Conservation (phyloP, 495 filamentous ascomycete species). For the Ascodesmis nigricans region DNA sequence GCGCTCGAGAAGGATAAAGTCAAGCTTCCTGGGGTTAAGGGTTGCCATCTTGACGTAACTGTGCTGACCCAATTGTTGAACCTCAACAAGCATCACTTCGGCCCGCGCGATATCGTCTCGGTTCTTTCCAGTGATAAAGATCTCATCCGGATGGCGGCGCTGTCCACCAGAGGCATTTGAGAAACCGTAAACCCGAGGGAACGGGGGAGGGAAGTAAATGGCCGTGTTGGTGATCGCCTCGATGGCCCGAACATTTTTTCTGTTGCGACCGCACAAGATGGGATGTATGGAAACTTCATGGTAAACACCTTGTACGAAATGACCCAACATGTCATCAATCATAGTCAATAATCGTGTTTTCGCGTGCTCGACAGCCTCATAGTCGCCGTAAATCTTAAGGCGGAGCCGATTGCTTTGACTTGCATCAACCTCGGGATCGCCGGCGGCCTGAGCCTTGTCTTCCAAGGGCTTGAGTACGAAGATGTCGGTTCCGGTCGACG, state of each 20-base stretch:
- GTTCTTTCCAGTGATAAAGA: constrained; percentile 79
- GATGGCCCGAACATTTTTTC: constrained; percentile 92
- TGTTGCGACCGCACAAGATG: constrained; percentile 67
- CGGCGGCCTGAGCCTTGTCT: constrained; percentile 29
- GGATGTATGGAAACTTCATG: constrained; percentile 76
- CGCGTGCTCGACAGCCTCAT: constrained; percentile 86
- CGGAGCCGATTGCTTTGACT: constrained; percentile 62
- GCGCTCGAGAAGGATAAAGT: constrained; percentile 73
- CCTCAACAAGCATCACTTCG: constrained; percentile 76
- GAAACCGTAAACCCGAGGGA: constrained; percentile 72
- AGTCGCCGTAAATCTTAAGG: constrained; percentile 82
- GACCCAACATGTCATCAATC: constrained; percentile 85
- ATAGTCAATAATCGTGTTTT: constrained; percentile 90
- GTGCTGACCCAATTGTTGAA: constrained; percentile 52
- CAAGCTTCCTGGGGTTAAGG: constrained; percentile 70
- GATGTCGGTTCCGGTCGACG: constrained; percentile 80
- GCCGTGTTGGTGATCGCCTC: constrained; percentile 84
- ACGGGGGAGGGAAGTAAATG: constrained; percentile 91
- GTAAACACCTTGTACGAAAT: constrained; percentile 58
- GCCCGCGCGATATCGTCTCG: constrained; percentile 60
- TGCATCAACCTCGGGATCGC: constrained; percentile 36
- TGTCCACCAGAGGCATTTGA: constrained; percentile 57
- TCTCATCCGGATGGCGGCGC: constrained; percentile 62
- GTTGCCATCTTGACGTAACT: constrained; percentile 55
- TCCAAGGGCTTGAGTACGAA: constrained; percentile 73